Base-by-base conservation (phyloP, 2,329 filamentous ascomycete species). In the Aspergillus amoenus region DNA sequence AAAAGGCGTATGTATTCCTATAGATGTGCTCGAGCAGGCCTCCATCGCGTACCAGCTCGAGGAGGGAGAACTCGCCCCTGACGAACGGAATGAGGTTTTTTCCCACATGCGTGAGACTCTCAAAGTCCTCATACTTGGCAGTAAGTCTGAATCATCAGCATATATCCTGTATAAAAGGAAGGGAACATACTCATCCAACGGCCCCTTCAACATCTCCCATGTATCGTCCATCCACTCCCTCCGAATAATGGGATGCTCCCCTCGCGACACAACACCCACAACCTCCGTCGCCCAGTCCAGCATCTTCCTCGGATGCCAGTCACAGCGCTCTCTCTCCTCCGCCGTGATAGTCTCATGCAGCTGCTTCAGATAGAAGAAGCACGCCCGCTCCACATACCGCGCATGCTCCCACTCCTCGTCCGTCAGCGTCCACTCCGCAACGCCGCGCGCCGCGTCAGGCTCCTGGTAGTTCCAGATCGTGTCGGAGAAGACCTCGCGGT, bases 1-100 rank as follows among this genome's bases (percentile, higher is more conserved):
- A 12, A n/a, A 24, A 24, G 73, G 43, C 32, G 68, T 65, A 2
- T 57, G 44, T 42, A 70, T 67, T 13, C 62, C 21, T n/a, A 15
- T 44, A 44, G 21, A 44, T 24, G 8, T 59, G 43, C 13, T n/a
- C 8, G 7, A 48, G 21, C 4, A 55, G 44, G 6, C 39, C 40
- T 12, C 34, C 18, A 13, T 50, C 17, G 1, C 37, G 12, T 8
- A 39, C 37, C 6, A 40, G 32, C n/a, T 37, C 30, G n/a, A 24
- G 18, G 32, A 49, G 32, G n/a, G 46, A 39, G 32, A 24, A 22
- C 41, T 43, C 21, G 41, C 41, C 41, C 7, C 41, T 18, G 15
- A 43, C 18, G 24, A 43, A 43, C 18, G 18, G 18, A 24, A 43
- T 22, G 18, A 43, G 18, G 41, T 43, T 43, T 12, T 41, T 41